Base-by-base conservation (phyloP, 2,329 filamentous ascomycete species). In the Emericellopsis atlantica region DNA sequence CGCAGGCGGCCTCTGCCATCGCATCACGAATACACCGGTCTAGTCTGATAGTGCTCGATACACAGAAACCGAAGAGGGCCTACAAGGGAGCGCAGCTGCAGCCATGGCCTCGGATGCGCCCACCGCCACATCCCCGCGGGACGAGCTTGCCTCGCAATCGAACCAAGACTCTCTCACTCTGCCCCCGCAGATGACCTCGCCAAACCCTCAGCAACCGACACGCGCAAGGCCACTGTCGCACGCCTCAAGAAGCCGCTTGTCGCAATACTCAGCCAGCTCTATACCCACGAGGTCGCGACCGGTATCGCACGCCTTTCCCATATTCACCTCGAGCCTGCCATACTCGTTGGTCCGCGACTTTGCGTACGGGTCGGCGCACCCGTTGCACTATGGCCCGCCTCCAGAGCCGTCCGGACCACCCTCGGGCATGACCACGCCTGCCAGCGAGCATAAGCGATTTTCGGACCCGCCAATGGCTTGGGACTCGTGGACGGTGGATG, bases 341-440 rank as follows among this genome's bases (percentile, higher is more conserved):
- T 95, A 95, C 59, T 80, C 88, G n/a, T 70, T 86, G 36, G 89
- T 98, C 48, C 83, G 92, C 54, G 92, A 98, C 69, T 98, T 96
- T 64, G 92, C 92, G 50, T 98, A 96, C 58, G 79, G 86, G 26
- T 58, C 75, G 22, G 72, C 74, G 42, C 85, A 96, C 59, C 88
- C 86, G 35, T 72, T 95, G 60, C 92, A 96, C 66, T 95, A 95
- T 69, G 92, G 92, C 1, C 84, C 90, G n/a, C 81, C 86, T 14
- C 81, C 82, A 32, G 82, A 88, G 50, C 70, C 77, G 22, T 80
- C 77, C 40, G 65, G 69, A 40, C 76, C 79, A n/a, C 70, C 78
- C 8, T 93, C 88, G 1, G 82, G 81, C 43, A 72, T 84, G 50
- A 89, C 83, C n/a, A 95, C 89, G 0, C 88, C 90, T 9, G 79